Evolutionary conservation across 306 rosid species (phyloP).

Genomic region (Sicyos edulis): DNA sequence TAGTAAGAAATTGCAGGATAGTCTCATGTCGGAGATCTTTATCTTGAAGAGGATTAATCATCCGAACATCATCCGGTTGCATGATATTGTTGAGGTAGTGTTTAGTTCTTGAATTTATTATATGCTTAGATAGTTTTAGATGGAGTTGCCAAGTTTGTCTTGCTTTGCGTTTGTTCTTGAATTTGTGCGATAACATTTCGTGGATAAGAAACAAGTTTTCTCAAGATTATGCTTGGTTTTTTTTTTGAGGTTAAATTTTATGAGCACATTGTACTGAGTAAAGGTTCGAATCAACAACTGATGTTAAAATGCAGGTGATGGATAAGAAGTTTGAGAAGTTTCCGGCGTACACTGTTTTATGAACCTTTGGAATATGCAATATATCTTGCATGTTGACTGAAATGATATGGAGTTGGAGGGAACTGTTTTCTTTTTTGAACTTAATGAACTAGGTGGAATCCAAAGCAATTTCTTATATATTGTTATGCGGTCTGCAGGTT

Average conservation of each 20-base stretch:
- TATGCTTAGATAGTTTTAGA: neutral
- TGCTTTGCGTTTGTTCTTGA: neutral
- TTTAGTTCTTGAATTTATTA: neutral
- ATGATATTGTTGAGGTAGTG: constrained; percentile 78
- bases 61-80: constrained; percentile 80
- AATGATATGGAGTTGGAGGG: neutral
- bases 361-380: neutral
- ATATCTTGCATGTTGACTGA: neutral
- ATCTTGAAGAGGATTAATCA: constrained; percentile 78
- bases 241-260: neutral
- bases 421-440: neutral
- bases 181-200: neutral
- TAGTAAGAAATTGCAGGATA: constrained; percentile 82
- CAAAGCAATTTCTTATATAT: neutral
- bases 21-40: constrained; percentile 83
- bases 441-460: constrained; percentile 3
- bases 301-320: neutral
- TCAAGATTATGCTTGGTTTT: neutral
- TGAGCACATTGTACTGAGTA: neutral
- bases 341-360: neutral
- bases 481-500: too few species aligned
- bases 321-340: neutral
- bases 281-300: neutral
- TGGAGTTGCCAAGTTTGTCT: neutral
- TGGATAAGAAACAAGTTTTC: constrained; percentile 8